These are phyloP conservation scores for Exophiala viscosa DNA, from an alignment of 2,329 filamentous ascomycete genomes.

Conservation along the genomic window DNA sequence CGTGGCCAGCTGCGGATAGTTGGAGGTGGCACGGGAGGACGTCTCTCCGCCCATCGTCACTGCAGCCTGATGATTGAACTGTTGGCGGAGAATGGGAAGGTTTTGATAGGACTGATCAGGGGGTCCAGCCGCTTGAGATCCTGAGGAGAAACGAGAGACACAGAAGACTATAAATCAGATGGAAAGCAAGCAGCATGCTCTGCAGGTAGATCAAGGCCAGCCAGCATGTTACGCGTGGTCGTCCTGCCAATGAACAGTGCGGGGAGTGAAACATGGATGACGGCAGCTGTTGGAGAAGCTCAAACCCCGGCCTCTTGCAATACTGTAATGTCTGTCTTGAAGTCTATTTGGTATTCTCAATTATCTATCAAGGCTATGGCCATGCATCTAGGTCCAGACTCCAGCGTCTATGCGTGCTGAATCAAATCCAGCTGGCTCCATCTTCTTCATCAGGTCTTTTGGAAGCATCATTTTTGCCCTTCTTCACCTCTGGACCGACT, in stretches of 20 bases:
- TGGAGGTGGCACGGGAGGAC: slow-evolving; percentile 33
- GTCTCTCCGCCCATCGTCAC: slow-evolving; percentile 38
- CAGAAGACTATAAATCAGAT: no score
- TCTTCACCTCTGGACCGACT: slow-evolving; percentile 33
- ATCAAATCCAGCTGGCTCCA: slow-evolving; percentile 13
- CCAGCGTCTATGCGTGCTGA: neutral
- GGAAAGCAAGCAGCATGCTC: no score
- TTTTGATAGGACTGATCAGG: no score
- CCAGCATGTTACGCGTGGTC: no score
- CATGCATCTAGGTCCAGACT: no score
- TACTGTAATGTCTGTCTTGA: no score
- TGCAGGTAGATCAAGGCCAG: no score
- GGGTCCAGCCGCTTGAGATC: no score
- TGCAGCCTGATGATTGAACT: neutral
- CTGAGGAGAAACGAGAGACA: no score
- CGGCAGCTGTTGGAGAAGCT: neutral
- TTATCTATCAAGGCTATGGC: neutral
- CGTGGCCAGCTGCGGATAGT: slow-evolving; percentile 50
- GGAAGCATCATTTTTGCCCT: slow-evolving; percentile 22
- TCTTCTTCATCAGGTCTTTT: neutral
- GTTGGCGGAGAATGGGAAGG: neutral
- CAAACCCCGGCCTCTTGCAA: neutral
- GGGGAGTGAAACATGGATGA: neutral
- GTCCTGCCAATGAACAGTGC: neutral
- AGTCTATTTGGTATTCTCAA: neutral